Conservation (phyloP, 1,284 basidiomycete genomes). For the Pseudozyma sp. region DNA sequence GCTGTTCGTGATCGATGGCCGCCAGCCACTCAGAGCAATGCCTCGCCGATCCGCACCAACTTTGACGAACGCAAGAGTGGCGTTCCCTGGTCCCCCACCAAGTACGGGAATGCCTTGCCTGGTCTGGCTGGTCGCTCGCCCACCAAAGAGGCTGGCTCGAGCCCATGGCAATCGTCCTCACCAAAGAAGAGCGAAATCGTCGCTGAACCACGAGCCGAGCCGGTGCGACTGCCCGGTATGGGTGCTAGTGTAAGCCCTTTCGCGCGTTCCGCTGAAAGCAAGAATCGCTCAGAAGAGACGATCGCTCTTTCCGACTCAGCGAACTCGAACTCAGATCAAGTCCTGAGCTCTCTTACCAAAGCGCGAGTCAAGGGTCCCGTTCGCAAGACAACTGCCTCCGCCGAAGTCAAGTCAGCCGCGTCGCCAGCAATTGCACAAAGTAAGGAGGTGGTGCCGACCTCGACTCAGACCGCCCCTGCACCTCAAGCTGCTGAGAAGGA, state of each 20-base stretch:
- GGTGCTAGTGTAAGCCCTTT: slow-evolving; percentile 42
- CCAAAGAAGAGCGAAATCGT: slow-evolving; percentile 25
- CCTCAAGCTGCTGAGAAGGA: slow-evolving; percentile 5
- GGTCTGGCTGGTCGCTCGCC: slow-evolving; percentile 45
- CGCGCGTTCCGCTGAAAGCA: slow-evolving; percentile 27
- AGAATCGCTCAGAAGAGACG: slow-evolving; percentile 18
- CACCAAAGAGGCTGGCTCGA: slow-evolving; percentile 23
- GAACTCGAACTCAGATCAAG: slow-evolving; percentile 16
- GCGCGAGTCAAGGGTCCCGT: slow-evolving; percentile 29
- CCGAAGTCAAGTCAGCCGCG: slow-evolving; percentile 12
- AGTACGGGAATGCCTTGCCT: slow-evolving; percentile 50
- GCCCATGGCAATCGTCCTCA: slow-evolving; percentile 23
- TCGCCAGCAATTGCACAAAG: background rate
- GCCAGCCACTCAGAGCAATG: slow-evolving; percentile 22
- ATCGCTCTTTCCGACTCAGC: slow-evolving; percentile 10
- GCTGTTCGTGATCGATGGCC: slow-evolving; percentile 52
- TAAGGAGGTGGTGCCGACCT: slow-evolving; percentile 1
- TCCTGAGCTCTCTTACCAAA: slow-evolving; percentile 34
- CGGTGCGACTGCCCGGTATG: slow-evolving; percentile 51
- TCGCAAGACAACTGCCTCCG: slow-evolving; percentile 14
- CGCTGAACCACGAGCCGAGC: slow-evolving; percentile 36
- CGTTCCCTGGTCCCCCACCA: slow-evolving; percentile 43
- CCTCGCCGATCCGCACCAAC: slow-evolving; percentile 23
- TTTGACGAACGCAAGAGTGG: slow-evolving; percentile 30
- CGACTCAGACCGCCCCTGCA: slow-evolving; percentile 2